Evolutionary conservation across 2,329 filamentous ascomycete species (phyloP), one percentile per base, ranked within the genome.

Genomic region (Colletotrichum navitas): DNA sequence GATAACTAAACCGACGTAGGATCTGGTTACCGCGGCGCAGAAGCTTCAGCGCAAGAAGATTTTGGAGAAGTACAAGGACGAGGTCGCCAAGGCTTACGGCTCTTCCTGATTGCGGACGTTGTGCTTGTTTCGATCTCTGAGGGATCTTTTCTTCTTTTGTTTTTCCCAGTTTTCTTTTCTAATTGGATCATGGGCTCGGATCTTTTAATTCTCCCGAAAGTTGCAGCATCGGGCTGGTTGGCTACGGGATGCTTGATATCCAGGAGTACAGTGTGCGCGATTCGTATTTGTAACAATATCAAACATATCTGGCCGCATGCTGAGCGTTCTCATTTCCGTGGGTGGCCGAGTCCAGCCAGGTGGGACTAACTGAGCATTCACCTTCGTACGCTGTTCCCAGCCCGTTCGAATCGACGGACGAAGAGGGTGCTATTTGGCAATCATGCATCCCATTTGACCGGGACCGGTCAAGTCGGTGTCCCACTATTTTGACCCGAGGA

Each of bases 1-100:
- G 16, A 43, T 51, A 43, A 29, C 81, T 82, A 78, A 81, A 75
- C 72, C 41, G 7, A 51, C 66, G 65, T 74, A 92, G 91, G 85
- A 86, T 68, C 85, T 90, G 68, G 88, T 91, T 66, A 93, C 91
- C 59, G 90, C 91, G 14, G 91, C 91, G 3, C 91, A 93, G 81
- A 93, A 93, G 78, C 84, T 93, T 61, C 92, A 93, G 83, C 87
- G 91, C 76, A 92, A 89, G 83, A 89, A 87, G 76, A 92, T 93
- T 71, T 80, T 91, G 62, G 81, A 85, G 51, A 88, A 87, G 76
- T 92, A 88, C 82, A 81, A 89, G 81, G 86, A 86, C 74, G 86
- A 92, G 68, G 87, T 93, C 49, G 84, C 88, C 75, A 83, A 83
- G 76, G 90, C 90, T 1, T 92, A 92, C 75, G 84, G 84, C 72